Evolutionary conservation across 768 basidiomycete species (phyloP).

Genomic region (Mycena alexandri): DNA sequence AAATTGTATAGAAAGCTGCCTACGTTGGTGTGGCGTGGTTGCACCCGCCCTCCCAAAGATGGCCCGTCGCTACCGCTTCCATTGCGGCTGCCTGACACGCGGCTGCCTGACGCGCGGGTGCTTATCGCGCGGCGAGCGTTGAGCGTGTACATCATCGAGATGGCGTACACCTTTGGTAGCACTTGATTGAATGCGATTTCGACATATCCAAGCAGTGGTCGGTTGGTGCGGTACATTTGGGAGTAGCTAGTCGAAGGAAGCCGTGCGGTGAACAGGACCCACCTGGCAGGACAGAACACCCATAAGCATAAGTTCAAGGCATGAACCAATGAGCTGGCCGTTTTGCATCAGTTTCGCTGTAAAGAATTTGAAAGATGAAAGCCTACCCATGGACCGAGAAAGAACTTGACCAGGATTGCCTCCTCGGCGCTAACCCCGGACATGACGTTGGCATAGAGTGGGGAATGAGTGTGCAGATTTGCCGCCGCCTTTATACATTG

Average conservation of each 20-base stretch:
- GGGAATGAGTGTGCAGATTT: no score
- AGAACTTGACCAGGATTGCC: conserved; percentile 2
- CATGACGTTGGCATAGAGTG: conserved; percentile 11
- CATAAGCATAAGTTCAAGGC: conserved; percentile 14
- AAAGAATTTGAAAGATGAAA: neutral
- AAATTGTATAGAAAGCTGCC: neutral
- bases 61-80: conserved; percentile 15
- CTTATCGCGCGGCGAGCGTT: conserved; percentile 17
- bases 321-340: conserved; percentile 20
- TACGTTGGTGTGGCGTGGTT: conserved; percentile 16
- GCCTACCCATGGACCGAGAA: conserved; percentile 29
- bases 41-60: conserved; percentile 4
- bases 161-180: no score
- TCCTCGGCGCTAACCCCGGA: no score
- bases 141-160: no score
- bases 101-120: neutral
- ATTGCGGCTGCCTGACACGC: conserved; percentile 14
- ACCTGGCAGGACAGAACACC: conserved; percentile 24
- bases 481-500: no score
- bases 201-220: no score
- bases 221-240: no score
- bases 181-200: no score
- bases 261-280: neutral
- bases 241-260: conserved; percentile 14
- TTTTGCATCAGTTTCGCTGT: neutral